Conservation (phyloP, 2,329 filamentous ascomycete species). For the Aspergillus spinulosporus region DNA sequence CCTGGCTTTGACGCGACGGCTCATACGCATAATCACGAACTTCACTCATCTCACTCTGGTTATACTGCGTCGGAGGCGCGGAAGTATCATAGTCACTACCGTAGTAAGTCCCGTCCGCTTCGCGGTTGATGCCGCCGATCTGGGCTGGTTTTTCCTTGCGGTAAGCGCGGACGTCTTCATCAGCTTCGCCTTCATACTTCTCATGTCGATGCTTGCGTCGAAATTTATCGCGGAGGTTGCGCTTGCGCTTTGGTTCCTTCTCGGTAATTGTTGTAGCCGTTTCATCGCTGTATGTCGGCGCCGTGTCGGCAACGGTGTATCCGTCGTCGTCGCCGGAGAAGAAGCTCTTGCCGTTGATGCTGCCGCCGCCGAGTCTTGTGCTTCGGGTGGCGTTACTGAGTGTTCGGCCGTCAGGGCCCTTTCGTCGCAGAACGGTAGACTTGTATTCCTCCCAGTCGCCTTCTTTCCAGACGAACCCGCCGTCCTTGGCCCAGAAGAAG, state of each 20-base stretch:
- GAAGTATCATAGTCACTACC: conserved; percentile 70
- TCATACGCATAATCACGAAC: conserved; percentile 43
- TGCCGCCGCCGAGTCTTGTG: conserved; percentile 84
- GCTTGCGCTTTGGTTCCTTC: conserved; percentile 32
- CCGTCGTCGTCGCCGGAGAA: conserved; percentile 66
- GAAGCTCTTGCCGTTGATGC: conserved; percentile 62
- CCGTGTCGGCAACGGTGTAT: conserved; percentile 47
- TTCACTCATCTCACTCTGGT: conserved; percentile 52
- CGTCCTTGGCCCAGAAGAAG: conserved; percentile 98
- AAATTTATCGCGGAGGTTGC: conserved; percentile 43
- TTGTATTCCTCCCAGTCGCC: conserved; percentile 99
- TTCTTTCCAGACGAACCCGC: conserved; percentile 82
- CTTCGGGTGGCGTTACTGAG: conserved; percentile 78
- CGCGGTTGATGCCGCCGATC: conserved; percentile 84
- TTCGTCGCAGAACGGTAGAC: conserved; percentile 83
- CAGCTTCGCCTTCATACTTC: conserved; percentile 62
- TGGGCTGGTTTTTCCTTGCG: conserved; percentile 81
- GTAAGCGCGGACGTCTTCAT: conserved; percentile 75
- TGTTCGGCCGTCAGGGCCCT: conserved; percentile 84
- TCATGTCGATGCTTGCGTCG: conserved; percentile 44
- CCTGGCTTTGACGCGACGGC: conserved; percentile 17
- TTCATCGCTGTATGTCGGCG: conserved; percentile 35
- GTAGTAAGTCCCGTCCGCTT: conserved; percentile 79
- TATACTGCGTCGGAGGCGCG: conserved; percentile 56
- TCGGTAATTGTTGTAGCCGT: conserved; percentile 46